Evolutionary conservation across 2,329 filamentous ascomycete genomes (phyloP).

Genomic region (Cordyceps fumosorosea): DNA sequence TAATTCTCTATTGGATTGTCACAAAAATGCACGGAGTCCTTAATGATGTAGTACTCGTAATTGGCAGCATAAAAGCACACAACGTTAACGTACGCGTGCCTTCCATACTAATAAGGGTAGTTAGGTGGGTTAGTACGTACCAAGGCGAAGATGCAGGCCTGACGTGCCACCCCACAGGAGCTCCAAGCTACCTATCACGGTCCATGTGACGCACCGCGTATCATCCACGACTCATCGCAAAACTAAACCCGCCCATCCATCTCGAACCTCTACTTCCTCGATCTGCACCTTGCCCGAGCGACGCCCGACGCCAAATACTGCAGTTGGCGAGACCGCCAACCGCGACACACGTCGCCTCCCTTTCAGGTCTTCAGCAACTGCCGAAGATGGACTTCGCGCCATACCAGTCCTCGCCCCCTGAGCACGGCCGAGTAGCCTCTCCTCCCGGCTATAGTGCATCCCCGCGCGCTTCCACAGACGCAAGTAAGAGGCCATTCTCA

Average conservation of each 20-base stretch:
- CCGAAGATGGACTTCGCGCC: conserved; percentile 83
- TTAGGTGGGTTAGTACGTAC: no score
- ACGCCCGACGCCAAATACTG: not conserved
- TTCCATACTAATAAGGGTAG: not conserved
- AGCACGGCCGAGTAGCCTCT: conserved; percentile 73
- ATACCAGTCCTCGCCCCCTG: conserved; percentile 88
- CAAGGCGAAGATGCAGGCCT: not conserved
- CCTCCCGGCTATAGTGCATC: conserved; percentile 53
- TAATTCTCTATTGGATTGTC: no score
- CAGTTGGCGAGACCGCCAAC: not conserved
- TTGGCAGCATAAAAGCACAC: no score
- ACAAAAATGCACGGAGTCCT: no score
- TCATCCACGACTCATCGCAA: not conserved
- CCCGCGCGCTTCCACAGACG: conserved; percentile 48
- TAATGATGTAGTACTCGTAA: no score
- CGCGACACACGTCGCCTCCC: not conserved
- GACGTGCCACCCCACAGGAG: conserved; percentile 10
- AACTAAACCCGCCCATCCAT: not conserved
- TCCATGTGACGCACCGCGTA: conserved; percentile 1
- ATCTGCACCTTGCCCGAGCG: not conserved
- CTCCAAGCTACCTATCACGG: conserved; percentile 1
- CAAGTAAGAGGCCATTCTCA: conserved; percentile 48
- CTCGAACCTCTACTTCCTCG: not conserved
- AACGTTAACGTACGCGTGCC: not conserved
- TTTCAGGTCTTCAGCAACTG: not conserved